Base-by-base conservation (phyloP, 2,329 filamentous ascomycete genomes). In the Xenoacremonium recifei region DNA sequence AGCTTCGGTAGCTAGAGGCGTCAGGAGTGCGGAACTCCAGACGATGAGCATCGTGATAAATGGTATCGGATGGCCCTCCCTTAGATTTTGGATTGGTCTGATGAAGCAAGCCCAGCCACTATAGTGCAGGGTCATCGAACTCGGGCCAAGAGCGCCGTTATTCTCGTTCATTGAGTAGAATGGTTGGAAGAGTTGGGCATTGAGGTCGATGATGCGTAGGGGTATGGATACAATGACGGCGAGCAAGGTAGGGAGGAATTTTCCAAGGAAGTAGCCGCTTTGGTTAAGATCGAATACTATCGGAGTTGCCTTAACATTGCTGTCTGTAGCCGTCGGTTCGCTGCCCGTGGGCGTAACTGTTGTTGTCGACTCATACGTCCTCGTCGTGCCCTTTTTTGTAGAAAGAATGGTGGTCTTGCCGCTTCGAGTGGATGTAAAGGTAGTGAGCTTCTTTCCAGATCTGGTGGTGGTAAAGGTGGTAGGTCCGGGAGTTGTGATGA, bases 41-140 rank as follows among this genome's bases (percentile, higher is more conserved):
- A 56, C 54, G 12, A 58, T 44, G 6, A 58, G 40, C 55, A 58
- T 58, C 4, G 45, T 54, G 7, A 57, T 48, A 11, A 58, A 58
- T 3, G 55, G 45, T 0, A 58, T 48, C 0, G 55, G 55, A 1
- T 58, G 45, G 0, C 66, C 65, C 20, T 63, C 57, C 2, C 55
- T 11, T 1, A 71, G 51, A 1, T 61, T 57, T 5, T 53, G 44
- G 17, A 69, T 49, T 0, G 70, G 69, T 3, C 59, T 56, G 2
- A 65, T 9, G 6, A 73, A 55, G 5, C 64, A 63, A 9, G 59
- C 55, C 40, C 66, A 50, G 0, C 70, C 69, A 4, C 51, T 43
- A 21, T 71, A 74, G 42, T 69, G 62, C 7, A 74, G 59, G 4
- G 65, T 70, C 38, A 75, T 60, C 0, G 71, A 73, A 30, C 72